Conservation (phyloP, 805 yeast species). For the Candida vartiovaarae region DNA sequence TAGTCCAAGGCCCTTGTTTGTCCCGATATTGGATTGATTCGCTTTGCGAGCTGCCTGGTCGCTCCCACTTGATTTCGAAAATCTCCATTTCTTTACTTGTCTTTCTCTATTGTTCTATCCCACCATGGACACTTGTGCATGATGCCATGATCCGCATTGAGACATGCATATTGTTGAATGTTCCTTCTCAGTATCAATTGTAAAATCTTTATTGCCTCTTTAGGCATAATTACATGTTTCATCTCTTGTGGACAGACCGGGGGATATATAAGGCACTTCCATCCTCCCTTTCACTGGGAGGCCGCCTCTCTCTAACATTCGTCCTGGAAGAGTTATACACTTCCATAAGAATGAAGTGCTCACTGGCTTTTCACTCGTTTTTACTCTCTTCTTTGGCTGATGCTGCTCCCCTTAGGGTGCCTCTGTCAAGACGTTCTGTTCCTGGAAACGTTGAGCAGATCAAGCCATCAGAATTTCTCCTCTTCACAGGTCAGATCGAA, state of each 20-base stretch:
- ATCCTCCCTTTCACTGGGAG: not conserved
- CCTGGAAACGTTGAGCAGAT: not conserved
- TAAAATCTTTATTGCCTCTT: not conserved
- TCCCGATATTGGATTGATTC: too few species aligned
- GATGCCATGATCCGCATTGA: not conserved
- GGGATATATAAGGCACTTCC: not conserved
- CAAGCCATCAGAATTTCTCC: not conserved
- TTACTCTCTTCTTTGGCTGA: not conserved
- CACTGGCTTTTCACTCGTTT: not conserved
- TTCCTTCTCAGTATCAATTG: not conserved
- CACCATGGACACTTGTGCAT: too few species aligned
- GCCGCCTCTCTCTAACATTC: too few species aligned
- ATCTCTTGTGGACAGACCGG: not conserved
- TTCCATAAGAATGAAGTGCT: not conserved
- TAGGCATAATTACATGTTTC: not conserved
- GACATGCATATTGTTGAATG: not conserved
- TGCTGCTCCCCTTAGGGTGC: conserved; percentile 6
- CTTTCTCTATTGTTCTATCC: too few species aligned
- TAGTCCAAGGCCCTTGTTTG: too few species aligned
- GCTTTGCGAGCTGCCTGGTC: too few species aligned
- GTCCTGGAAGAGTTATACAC: too few species aligned
- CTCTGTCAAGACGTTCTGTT: conserved; percentile 3
- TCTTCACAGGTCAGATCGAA: conserved; percentile 2
- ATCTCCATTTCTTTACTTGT: too few species aligned
- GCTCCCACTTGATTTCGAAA: too few species aligned